Conservation (phyloP, 768 basidiomycete genomes). For the Gautieria morchelliformis region DNA sequence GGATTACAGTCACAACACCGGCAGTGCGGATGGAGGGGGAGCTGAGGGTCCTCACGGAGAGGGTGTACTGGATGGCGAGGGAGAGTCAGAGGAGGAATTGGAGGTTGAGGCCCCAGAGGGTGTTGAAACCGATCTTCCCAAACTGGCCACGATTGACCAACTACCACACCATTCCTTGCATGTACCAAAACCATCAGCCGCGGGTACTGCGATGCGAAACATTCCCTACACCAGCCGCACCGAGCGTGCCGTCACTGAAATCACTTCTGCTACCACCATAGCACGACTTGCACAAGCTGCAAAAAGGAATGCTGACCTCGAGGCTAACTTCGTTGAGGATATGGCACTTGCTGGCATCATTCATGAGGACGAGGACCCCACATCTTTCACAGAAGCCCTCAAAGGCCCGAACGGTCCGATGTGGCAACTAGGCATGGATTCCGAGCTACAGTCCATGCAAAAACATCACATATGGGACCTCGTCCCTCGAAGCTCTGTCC, state of each 20-base stretch:
- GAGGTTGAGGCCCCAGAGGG: no score
- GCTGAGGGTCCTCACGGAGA: background rate
- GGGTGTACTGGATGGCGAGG: no score
- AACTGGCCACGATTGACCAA: background rate
- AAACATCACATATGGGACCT: no score
- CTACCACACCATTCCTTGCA: background rate
- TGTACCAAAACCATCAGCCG: background rate
- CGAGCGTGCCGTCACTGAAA: background rate
- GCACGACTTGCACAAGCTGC: background rate
- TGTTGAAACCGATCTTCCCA: background rate
- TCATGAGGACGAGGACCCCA: slow-evolving; percentile 15
- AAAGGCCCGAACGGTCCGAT: slow-evolving; percentile 12
- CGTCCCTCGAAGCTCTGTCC: no score
- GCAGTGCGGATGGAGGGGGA: no score
- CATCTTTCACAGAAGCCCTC: slow-evolving; percentile 15
- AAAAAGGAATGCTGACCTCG: background rate
- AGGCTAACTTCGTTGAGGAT: slow-evolving; percentile 7
- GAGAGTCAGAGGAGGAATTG: no score
- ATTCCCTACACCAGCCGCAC: background rate
- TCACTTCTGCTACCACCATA: background rate
- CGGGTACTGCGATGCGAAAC: background rate
- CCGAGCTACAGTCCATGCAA: no score
- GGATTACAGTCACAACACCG: no score
- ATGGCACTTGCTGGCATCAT: slow-evolving; percentile 10
- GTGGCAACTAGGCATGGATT: no score